Percentiles rank a stretch among this genome's conserved stretches.
These are phyloP conservation scores for Dothideomycetes sp. DNA, from an alignment of 2,329 filamentous ascomycete genomes.

Conservation along the genomic window DNA sequence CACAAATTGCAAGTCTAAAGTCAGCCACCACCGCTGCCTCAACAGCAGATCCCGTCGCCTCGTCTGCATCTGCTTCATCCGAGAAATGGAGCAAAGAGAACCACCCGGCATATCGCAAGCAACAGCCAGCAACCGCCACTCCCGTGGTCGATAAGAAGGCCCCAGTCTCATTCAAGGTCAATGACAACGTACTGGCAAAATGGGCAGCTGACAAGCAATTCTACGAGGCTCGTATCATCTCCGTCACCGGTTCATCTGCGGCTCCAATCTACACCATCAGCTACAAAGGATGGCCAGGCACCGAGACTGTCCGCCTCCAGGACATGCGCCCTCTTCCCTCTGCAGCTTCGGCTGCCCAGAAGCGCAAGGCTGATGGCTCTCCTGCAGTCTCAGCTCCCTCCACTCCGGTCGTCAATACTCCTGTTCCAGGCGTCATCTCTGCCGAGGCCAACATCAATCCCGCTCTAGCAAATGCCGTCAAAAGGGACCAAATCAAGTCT, in stretches of 20 bases:
- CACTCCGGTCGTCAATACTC: slow-evolving; percentile 30
- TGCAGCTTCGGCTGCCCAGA: slow-evolving; percentile 27
- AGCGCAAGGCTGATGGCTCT: slow-evolving; percentile 78
- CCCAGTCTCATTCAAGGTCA: slow-evolving; percentile 63
- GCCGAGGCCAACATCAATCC: slow-evolving; percentile 59
- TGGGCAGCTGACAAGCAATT: slow-evolving; percentile 89
- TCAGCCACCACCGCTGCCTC: slow-evolving; percentile 21
- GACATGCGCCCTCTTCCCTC: slow-evolving; percentile 69
- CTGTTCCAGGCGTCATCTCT: slow-evolving; percentile 49
- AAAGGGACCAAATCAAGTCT: slow-evolving; percentile 51
- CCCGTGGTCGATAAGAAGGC: slow-evolving; percentile 24
- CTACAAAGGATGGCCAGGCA: slow-evolving; percentile 79
- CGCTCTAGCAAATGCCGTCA: slow-evolving; percentile 54
- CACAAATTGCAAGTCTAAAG: slow-evolving; percentile 65
- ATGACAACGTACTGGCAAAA: slow-evolving; percentile 82
- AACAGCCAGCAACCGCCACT: slow-evolving; percentile 22
- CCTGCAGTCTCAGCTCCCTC: slow-evolving; percentile 35
- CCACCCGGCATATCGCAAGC: slow-evolving; percentile 37
- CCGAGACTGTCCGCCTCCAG: slow-evolving; percentile 67
- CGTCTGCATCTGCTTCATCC: slow-evolving; percentile 34
- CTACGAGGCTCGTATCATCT: slow-evolving; percentile 87
- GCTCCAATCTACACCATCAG: slow-evolving; percentile 90
- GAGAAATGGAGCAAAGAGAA: slow-evolving; percentile 60
- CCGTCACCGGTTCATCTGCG: slow-evolving; percentile 83
- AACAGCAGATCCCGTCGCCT: slow-evolving; percentile 35